A percentile compares a stretch with the other conserved stretches of the same genome.
Evolutionary conservation across 305 asterid species (phyloP).

Genomic region (Fraxinus angustifolia): DNA sequence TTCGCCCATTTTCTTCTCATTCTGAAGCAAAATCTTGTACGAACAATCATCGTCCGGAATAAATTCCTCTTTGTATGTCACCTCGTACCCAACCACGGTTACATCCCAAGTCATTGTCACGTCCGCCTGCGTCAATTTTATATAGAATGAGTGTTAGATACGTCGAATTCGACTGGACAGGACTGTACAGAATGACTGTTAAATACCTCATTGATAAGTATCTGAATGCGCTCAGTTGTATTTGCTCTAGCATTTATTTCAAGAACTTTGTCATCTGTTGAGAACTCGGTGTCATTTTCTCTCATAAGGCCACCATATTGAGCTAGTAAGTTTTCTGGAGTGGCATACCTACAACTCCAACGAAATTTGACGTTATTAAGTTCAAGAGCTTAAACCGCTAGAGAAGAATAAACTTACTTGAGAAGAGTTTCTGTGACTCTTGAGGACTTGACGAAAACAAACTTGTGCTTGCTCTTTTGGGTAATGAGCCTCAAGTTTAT

Average conservation of each 20-base stretch:
- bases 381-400: background rate
- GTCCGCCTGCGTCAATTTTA: slow-evolving; percentile 40
- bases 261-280: slow-evolving; percentile 67
- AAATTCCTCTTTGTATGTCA: slow-evolving; percentile 69
- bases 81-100: slow-evolving; percentile 66
- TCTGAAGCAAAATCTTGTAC: slow-evolving; percentile 61
- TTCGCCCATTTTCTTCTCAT: slow-evolving; percentile 56
- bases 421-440: slow-evolving; percentile 67
- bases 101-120: slow-evolving; percentile 71
- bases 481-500: slow-evolving; percentile 50
- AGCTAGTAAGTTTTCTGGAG: slow-evolving; percentile 52
- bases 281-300: slow-evolving; percentile 63
- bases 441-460: slow-evolving; percentile 59
- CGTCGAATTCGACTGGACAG: background rate
- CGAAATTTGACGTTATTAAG: background rate
- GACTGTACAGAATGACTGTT: background rate
- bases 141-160: background rate
- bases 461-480: slow-evolving; percentile 54
- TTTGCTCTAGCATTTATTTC: slow-evolving; percentile 48
- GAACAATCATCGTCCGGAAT: slow-evolving; percentile 85
- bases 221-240: slow-evolving; percentile 39
- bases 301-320: slow-evolving; percentile 68
- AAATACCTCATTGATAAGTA: slow-evolving; percentile 57
- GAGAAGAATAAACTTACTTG: slow-evolving; percentile 40
- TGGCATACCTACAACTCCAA: slow-evolving; percentile 42